These are phyloP conservation scores for Leccinum disarticulatum DNA, from an alignment of 768 basidiomycete genomes.

Conservation along the genomic window DNA sequence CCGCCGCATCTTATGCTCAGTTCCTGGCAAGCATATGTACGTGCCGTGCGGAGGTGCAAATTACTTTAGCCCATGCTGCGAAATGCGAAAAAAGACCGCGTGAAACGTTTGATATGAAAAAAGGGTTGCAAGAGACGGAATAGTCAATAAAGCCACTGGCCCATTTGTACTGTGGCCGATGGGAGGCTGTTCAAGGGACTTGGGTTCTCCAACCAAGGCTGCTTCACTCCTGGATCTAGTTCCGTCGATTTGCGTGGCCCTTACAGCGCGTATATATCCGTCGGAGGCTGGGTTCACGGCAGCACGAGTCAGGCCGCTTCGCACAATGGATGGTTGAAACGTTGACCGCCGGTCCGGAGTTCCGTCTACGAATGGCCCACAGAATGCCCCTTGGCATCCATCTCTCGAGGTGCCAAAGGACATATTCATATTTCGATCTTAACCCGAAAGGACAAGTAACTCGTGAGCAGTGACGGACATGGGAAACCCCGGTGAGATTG, in stretches of 20 bases:
- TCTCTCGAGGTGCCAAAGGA: conserved; percentile 14
- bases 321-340: neutral
- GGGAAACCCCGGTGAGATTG: conserved; percentile 9
- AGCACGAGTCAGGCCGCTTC: neutral
- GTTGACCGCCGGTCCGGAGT: neutral
- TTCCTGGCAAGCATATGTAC: neutral
- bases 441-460: conserved; percentile 19
- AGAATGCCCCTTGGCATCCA: conserved; percentile 20
- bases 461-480: conserved; percentile 14
- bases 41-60: no score
- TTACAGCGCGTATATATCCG: no score
- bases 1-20: neutral
- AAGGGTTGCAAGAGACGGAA: neutral
- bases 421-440: neutral
- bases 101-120: neutral
- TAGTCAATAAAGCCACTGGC: neutral
- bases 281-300: neutral
- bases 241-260: no score
- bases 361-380: neutral
- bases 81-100: neutral
- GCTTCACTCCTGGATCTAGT: neutral
- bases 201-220: neutral
- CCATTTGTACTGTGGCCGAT: neutral
- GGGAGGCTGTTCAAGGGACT: neutral
- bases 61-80: neutral